Conservation (phyloP, 306 rosid genomes). For the Lathyrus aphaca region DNA sequence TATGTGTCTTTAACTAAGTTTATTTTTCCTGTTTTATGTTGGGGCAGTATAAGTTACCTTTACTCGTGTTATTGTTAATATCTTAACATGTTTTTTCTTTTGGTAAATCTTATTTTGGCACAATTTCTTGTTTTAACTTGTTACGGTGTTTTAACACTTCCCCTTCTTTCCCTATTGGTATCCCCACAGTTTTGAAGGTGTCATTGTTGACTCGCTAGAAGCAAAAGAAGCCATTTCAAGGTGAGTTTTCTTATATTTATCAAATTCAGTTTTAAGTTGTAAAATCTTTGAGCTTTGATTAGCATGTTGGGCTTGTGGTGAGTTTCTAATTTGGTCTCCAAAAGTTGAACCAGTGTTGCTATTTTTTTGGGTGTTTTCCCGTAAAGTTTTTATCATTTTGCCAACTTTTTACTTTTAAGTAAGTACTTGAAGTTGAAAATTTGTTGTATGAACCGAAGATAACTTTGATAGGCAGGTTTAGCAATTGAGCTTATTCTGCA, state of each 20-base stretch:
- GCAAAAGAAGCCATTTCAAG: slow-evolving; percentile 77
- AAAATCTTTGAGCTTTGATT: slow-evolving; percentile 20
- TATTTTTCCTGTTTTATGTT: slow-evolving; percentile 24
- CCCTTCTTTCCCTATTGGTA: slow-evolving; percentile 12
- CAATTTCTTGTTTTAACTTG: slow-evolving; percentile 36
- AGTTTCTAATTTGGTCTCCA: slow-evolving; percentile 1
- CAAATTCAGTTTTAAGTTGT: slow-evolving; percentile 28
- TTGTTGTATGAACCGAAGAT: slow-evolving; percentile 31
- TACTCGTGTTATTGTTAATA: slow-evolving; percentile 17
- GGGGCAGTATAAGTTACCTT: slow-evolving; percentile 19
- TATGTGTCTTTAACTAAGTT: slow-evolving; percentile 51
- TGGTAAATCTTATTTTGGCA: slow-evolving; percentile 11
- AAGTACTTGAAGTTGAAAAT: slow-evolving; percentile 18
- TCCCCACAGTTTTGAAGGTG: slow-evolving; percentile 77
- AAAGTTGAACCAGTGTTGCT: slow-evolving; percentile 23
- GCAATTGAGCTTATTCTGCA: slow-evolving; percentile 24
- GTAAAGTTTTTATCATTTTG: neutral
- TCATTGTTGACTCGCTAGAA: slow-evolving; percentile 78
- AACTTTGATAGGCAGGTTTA: slow-evolving; percentile 29
- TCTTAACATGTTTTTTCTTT: slow-evolving; percentile 5
- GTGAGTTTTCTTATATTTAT: slow-evolving; percentile 52
- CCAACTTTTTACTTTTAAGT: slow-evolving; percentile 11
- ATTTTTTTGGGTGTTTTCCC: slow-evolving; percentile 21
- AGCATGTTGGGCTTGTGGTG: slow-evolving; percentile 20
- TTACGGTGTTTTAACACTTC: slow-evolving; percentile 28